Conservation (phyloP, 306 rosid genomes). For the Vicia faba region DNA sequence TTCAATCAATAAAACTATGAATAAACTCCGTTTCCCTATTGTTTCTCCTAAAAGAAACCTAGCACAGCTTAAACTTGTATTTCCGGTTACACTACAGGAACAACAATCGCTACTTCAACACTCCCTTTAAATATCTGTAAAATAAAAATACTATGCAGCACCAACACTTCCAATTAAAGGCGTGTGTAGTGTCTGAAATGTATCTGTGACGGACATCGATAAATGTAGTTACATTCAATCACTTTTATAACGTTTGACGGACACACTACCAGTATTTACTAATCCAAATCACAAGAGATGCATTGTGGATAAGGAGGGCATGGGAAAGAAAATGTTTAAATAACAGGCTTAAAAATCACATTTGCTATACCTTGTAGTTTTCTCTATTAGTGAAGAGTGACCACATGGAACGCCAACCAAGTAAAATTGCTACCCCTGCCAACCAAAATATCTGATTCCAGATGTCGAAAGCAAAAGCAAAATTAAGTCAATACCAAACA, state of each 20-base stretch:
- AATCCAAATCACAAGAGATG: not conserved
- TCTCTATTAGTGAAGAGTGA: slow-evolving; percentile 69
- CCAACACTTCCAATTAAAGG: not conserved
- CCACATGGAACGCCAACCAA: slow-evolving; percentile 80
- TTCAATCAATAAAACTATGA: too few relatives aligned
- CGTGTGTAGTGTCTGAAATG: not conserved
- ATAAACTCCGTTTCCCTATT: too few relatives aligned
- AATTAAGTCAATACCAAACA: slow-evolving; percentile 17
- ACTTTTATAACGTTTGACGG: not conserved
- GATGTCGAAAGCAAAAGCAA: slow-evolving; percentile 20
- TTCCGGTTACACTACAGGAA: not conserved
- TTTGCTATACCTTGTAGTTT: slow-evolving; percentile 65
- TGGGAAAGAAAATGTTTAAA: not conserved
- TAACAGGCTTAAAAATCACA: not conserved
- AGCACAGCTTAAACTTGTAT: not conserved
- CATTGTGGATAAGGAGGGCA: not conserved
- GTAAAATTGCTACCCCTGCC: slow-evolving; percentile 78
- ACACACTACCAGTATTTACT: slow-evolving; percentile 15
- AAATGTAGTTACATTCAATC: slow-evolving; percentile 1
- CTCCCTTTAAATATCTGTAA: not conserved
- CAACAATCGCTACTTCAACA: not conserved
- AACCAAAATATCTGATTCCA: slow-evolving; percentile 75
- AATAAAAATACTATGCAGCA: not conserved
- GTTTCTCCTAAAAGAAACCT: too few relatives aligned
- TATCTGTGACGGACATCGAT: not conserved